Conservation (phyloP, 2,329 filamentous ascomycete species). For the Amylocarpus encephaloides region DNA sequence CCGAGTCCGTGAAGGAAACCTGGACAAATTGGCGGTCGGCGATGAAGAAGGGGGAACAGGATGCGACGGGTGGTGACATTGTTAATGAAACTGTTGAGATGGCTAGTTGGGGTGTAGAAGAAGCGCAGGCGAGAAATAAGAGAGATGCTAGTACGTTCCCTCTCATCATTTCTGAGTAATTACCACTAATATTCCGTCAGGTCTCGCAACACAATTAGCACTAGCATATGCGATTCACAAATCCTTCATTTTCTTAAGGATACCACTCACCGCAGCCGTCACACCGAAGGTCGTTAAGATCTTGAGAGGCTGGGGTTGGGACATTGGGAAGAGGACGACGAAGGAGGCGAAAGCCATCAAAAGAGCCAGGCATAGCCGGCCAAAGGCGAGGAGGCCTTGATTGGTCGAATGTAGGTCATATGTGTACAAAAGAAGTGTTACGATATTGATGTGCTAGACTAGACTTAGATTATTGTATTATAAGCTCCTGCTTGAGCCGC, state of each 20-base stretch:
- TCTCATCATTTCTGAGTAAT: not conserved
- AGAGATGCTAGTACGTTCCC: constrained; percentile 66
- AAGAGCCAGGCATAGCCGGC: not conserved
- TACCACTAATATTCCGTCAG: constrained; percentile 32
- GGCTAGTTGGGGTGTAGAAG: constrained; percentile 54
- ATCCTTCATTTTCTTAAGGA: constrained; percentile 92
- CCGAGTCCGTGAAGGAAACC: constrained; percentile 49
- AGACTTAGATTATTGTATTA: no score
- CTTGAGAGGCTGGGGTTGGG: constrained; percentile 83
- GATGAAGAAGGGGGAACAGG: constrained; percentile 40
- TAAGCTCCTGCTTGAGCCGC: no score
- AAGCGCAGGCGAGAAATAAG: constrained; percentile 54
- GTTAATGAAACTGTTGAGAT: constrained; percentile 44
- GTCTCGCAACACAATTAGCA: constrained; percentile 73
- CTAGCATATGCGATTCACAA: constrained; percentile 97
- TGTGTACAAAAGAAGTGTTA: not conserved
- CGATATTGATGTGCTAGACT: no score
- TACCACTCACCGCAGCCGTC: constrained; percentile 83
- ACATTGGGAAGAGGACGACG: constrained; percentile 72
- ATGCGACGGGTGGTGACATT: constrained; percentile 39
- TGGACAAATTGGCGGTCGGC: constrained; percentile 45
- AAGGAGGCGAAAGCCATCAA: constrained; percentile 32
- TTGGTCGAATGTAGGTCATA: not conserved
- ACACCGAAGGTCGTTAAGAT: constrained; percentile 92
- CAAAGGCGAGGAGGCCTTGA: not conserved